Base-by-base conservation (phyloP, 441 rosid genomes). In the Populus hybrid region DNA sequence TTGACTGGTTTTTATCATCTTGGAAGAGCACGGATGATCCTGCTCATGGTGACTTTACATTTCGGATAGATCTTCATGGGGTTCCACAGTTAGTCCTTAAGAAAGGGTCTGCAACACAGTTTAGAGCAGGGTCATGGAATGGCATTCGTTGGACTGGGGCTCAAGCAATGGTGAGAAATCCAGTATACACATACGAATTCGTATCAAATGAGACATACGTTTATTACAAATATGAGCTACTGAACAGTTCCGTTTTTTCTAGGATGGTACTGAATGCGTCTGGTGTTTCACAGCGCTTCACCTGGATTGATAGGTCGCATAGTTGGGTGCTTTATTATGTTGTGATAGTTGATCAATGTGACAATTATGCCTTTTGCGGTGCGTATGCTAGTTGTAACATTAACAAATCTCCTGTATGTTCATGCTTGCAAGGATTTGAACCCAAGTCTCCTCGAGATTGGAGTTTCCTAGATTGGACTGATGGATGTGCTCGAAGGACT, bases 121-220 rank as follows among this genome's bases (percentile, higher is more conserved):
- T 21, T 86, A 80, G 93, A 72, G 84, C 87, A 63, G 96, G 96
- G 20, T 88, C 93, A 0, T 92, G 96, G 96, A 89, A 89, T 63
- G 94, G 96, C 87, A 34, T 89, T 83, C 80, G 88, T 87, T 71
- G 92, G 89, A 30, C 90, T 84, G 75, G 92, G 10, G 26, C 72
- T 20, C 73, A 70, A 9, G 30, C 18, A 6, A 32, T 68, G 63
- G 42, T 11, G 10, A 26, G 11, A 4, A 36, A 18, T 24, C 35
- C 8, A 4, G 9, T 36, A 5, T 53, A 53, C 89, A 42, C 88
- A 83, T 73, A 88, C 85, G 91, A 35, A 75, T 70, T 82, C 85
- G 21, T 69, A 77, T 1, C 63, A 67, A 28, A 64, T 11, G 78
- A 78, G 68, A 73, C 72, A 18, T 74, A 83, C 1, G 88, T 87